Base-by-base conservation (phyloP, 768 basidiomycete species). In the Hericium coralloides region DNA sequence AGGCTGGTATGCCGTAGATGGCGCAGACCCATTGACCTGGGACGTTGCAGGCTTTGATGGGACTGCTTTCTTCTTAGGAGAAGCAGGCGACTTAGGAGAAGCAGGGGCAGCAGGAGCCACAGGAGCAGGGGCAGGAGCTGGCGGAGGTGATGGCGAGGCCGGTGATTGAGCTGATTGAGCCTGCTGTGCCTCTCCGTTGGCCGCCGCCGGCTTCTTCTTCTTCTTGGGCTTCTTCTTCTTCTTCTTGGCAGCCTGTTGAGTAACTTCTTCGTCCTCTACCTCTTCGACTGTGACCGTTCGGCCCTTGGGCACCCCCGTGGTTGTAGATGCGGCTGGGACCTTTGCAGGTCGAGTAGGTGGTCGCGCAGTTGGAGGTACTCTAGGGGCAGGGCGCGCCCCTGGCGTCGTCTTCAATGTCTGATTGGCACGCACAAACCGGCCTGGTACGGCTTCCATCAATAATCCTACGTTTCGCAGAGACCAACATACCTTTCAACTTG, bases 141-240 rank as follows among this genome's bases (percentile, higher is more conserved):
- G 18, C 8, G 58, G 49, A 4, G 51, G 48, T 4, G 61, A 53
- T 20, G 59, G 50, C 25, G 56, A 25, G 9, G 62, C 48, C 48
- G 65, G 58, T 18, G 64, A 63, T 7, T 53, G 60, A 8, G 62
- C 63, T 49, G 64, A 63, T 12, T 54, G 60, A 8, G 60, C 58
- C 8, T 63, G 62, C 49, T 65, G 55, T 37, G 63, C 66, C 17
- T 31, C 52, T 22, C 55, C 48, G n/a, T 53, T 61, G 38, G 70
- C 58, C 3, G 69, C 57, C 18, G 71, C 55, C 8, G 73, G 58
- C 55, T 71, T 70, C 61, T 79, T 79, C 68, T 85, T 88, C 67
- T 88, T 90, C 74, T 85, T 89, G 20, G 78, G 71, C 63, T 87
- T 88, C 70, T 85, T 86, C 68, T 85, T 87, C 68, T 87, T 89